Base-by-base conservation (phyloP, 805 yeast species). In the Lipomyces orientalis region DNA sequence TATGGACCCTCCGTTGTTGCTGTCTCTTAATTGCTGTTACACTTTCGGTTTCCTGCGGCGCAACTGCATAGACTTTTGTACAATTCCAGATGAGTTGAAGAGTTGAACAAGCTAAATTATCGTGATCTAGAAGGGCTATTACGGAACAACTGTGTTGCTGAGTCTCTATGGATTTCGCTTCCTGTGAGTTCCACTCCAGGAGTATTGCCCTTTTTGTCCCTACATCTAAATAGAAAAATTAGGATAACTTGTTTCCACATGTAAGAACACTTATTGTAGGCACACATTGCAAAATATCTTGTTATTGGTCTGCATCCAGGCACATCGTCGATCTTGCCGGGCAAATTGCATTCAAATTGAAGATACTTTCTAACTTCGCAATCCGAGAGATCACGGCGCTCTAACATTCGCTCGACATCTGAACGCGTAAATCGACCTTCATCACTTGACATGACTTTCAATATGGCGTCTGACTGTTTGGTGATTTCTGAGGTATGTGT, bases 271-370 rank as follows among this genome's bases (percentile, higher is more conserved):
- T 25, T 25, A 3, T 25, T 1, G 29, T 7, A 16, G 9, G 12
- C 64, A 22, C 58, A 64, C 67, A 64, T 52, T 2, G 67, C 67
- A 56, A 64, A 64, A 51, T 64, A 64, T 43, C 67, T 60, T 9
- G 54, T 39, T n/a, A 64, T 29, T 0, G 60, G 63, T 16, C 61
- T 16, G 60, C 67, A 64, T 6, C 46, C 31, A 14, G 64, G 35
- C 33, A 16, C 55, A 19, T 49, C 64, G 34, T 60, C 64, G 34
- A 58, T 58, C 12, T 34, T 54, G 29, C 51, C 9, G 7, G 68
- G 68, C 29, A 65, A 33, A 22, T 58, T 62, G 54, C 64, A 60
- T n/a, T 12, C 49, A 34, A 51, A 61, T 16, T 65, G 65, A 10
- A 65, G 14, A 52, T 61, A 61, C 35, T 61, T 62, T 43, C 61